Conservation (phyloP, 495 filamentous ascomycete genomes). For the Durotheca rogersii region DNA sequence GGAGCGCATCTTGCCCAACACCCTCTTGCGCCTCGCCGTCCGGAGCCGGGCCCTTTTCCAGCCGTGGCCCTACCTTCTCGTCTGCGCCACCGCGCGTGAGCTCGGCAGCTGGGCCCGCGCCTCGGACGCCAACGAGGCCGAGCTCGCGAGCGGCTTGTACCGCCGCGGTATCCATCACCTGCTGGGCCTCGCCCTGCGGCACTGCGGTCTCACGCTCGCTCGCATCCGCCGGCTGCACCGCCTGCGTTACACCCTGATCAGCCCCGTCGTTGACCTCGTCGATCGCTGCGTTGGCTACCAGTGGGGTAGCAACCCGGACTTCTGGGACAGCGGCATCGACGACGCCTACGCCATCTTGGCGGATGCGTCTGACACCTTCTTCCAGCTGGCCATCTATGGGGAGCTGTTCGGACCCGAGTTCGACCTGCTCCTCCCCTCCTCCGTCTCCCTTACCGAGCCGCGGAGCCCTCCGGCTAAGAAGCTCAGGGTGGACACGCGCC, state of each 20-base stretch:
- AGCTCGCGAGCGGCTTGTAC: conserved; percentile 14
- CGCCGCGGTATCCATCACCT: conserved; percentile 35
- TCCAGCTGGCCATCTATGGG: conserved; percentile 42
- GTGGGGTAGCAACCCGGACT: conserved; percentile 34
- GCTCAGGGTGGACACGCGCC: conserved; percentile 27
- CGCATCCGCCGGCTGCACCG: conserved; percentile 38
- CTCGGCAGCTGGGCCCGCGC: conserved; percentile 40
- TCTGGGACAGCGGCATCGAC: conserved; percentile 40
- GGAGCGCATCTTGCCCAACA: not conserved
- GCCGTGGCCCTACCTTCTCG: conserved; percentile 41
- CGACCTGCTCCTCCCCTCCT: conserved; percentile 26
- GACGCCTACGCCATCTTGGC: conserved; percentile 34
- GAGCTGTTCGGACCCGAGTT: conserved; percentile 40
- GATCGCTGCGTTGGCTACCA: conserved; percentile 38
- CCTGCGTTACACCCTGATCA: conserved; percentile 37
- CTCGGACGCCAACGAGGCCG: conserved; percentile 25
- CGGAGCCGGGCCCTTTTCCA: conserved; percentile 41
- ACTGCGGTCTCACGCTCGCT: conserved; percentile 37
- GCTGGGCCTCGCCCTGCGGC: conserved; percentile 36
- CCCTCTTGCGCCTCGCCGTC: conserved; percentile 37
- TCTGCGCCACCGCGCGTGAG: conserved; percentile 35
- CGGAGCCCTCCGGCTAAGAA: conserved; percentile 1
- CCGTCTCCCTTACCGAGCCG: no score
- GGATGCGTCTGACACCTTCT: conserved; percentile 25
- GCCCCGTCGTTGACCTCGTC: conserved; percentile 39